phyloP scores from a whole-genome alignment of 192 early-diverging fungal species.

The Coemansia sp. region DNA sequence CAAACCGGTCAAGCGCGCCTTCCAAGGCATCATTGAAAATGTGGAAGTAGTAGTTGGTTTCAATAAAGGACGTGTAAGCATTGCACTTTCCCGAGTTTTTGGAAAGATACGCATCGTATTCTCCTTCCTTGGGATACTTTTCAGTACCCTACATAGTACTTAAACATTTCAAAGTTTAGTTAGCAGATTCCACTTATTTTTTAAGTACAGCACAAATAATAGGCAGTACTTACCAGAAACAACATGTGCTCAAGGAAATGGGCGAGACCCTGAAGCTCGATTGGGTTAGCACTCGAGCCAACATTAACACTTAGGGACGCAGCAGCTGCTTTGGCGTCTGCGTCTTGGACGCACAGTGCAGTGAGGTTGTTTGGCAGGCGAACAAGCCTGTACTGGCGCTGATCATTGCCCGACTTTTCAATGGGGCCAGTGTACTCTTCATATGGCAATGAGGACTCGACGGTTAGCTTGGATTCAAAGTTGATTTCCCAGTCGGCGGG shows the following conservation, averaged over 20 bases:
- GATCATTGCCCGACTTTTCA: slow-evolving; percentile 60
- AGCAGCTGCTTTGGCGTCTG: slow-evolving; percentile 57
- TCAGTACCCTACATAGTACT: slow-evolving; percentile 52
- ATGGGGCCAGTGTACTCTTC: slow-evolving; percentile 21
- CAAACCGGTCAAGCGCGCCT: slow-evolving; percentile 69
- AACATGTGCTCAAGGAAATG: slow-evolving; percentile 74
- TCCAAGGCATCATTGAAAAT: slow-evolving; percentile 52
- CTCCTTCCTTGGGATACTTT: slow-evolving; percentile 71
- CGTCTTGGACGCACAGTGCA: slow-evolving; percentile 60
- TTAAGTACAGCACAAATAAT: neutral
- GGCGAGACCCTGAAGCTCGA: slow-evolving; percentile 63
- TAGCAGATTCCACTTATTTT: neutral
- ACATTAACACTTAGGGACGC: slow-evolving; percentile 64
- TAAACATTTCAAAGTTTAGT: neutral
- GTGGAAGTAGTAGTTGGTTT: slow-evolving; percentile 28
- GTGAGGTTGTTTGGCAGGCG: slow-evolving; percentile 61
- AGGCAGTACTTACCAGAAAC: slow-evolving; percentile 47
- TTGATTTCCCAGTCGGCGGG: slow-evolving; percentile 7
- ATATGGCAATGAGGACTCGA: slow-evolving; percentile 22
- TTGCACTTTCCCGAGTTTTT: slow-evolving; percentile 35
- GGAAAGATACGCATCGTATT: slow-evolving; percentile 50
- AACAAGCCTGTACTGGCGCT: slow-evolving; percentile 62
- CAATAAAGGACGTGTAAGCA: slow-evolving; percentile 19
- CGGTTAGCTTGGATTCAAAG: slow-evolving; percentile 9
- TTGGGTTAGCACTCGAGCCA: slow-evolving; percentile 61